A percentile compares a stretch with the other conserved stretches of the same genome.
phyloP scores from a whole-genome alignment of 2,329 filamentous ascomycete genomes.

The Geosmithia morbida region DNA sequence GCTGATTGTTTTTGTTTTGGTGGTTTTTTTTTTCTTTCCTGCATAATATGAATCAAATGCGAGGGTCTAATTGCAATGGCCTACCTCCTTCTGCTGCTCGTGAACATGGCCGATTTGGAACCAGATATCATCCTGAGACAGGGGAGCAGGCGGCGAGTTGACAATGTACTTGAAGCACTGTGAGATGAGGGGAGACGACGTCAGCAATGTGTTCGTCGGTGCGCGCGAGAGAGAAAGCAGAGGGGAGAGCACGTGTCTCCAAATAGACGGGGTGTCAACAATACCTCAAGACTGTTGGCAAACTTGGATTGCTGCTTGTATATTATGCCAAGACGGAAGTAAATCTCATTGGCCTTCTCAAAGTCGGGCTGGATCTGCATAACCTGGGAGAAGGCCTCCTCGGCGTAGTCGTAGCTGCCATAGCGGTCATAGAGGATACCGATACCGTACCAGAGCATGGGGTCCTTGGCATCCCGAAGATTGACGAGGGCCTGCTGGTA shows the following conservation, averaged over 20 bases:
- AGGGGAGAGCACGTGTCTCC: not conserved
- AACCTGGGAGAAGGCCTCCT: conserved; percentile 95
- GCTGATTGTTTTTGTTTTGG: not conserved
- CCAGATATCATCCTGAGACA: conserved; percentile 98
- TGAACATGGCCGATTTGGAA: conserved; percentile 99
- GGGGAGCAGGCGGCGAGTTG: conserved; percentile 73
- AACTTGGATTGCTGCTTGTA: conserved; percentile 98
- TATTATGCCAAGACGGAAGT: conserved; percentile 97
- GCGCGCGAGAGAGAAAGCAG: no score
- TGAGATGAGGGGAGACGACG: not conserved
- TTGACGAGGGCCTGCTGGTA: conserved; percentile 95
- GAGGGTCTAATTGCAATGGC: conserved; percentile 18
- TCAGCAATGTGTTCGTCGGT: no score
- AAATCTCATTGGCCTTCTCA: conserved; percentile 98
- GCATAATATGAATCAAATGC: no score
- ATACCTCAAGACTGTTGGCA: conserved; percentile 76
- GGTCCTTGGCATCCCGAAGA: conserved; percentile 89
- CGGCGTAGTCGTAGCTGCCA: conserved; percentile 89
- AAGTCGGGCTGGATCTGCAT: conserved; percentile 98
- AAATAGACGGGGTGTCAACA: conserved; percentile 8
- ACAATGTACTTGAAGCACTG: conserved; percentile 99
- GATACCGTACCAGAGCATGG: conserved; percentile 97
- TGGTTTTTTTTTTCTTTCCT: no score
- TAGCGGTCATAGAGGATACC: conserved; percentile 96
- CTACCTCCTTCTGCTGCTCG: conserved; percentile 95